These are phyloP conservation scores for Wallacemonas collosoma DNA, from an alignment of 208 protist species.

Conservation along the genomic window DNA sequence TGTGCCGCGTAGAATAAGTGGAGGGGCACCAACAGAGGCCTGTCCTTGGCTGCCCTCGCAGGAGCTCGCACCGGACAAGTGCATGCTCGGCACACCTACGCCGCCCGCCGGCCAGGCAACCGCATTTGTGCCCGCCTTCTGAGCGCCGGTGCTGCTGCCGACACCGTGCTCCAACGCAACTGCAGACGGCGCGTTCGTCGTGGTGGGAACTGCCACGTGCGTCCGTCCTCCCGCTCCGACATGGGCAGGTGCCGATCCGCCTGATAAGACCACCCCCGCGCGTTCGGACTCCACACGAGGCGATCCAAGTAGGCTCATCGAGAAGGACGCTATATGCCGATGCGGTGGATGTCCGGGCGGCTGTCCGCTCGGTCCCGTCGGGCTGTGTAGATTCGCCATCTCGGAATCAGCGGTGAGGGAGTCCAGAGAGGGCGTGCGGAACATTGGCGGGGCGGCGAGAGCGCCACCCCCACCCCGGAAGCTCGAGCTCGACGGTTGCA, in stretches of 20 bases:
- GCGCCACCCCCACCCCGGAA: constrained; percentile 3
- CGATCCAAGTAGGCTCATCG: not conserved
- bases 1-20: constrained; percentile 15
- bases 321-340: not conserved
- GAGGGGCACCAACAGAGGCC: constrained; percentile 8
- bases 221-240: not conserved
- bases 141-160: not conserved
- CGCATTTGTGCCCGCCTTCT: not conserved
- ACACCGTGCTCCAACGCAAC: not conserved
- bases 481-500: not conserved
- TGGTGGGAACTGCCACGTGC: not conserved
- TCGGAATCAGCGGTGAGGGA: not conserved
- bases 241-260: not conserved
- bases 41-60: not conserved
- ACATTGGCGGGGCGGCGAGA: not conserved
- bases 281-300: not conserved
- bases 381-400: not conserved
- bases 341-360: not conserved
- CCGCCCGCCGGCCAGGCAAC: constrained; percentile 7
- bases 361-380: not conserved
- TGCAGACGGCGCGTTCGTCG: not conserved
- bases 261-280: not conserved
- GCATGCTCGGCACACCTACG: not conserved
- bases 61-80: not conserved
- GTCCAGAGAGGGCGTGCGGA: constrained; percentile 1